Evolutionary conservation across 2,329 filamentous ascomycete species (phyloP).

Genomic region (Xylaria sp.): DNA sequence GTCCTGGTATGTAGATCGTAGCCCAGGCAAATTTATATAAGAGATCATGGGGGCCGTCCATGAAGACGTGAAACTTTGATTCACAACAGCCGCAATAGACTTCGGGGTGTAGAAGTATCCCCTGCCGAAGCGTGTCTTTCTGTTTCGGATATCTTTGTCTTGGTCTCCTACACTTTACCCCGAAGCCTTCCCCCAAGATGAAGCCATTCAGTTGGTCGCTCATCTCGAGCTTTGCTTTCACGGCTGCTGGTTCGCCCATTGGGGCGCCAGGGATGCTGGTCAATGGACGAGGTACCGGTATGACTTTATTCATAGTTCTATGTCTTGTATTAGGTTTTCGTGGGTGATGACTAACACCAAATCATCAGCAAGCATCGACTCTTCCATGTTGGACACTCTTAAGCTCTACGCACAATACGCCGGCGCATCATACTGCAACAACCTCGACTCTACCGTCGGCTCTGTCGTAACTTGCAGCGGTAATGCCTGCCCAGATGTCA

Average conservation of each 20-base stretch:
- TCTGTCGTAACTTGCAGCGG: constrained; percentile 56
- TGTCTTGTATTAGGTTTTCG: not conserved
- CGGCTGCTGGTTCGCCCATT: constrained; percentile 42
- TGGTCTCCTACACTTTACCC: not conserved
- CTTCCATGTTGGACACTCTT: constrained; percentile 51
- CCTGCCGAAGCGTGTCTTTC: not conserved
- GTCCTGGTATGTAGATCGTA: constrained; percentile 4
- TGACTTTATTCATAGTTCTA: constrained; percentile 24
- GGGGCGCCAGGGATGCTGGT: constrained; percentile 40
- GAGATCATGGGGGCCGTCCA: constrained; percentile 15
- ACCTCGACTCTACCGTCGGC: constrained; percentile 51
- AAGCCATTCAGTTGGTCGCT: constrained; percentile 45
- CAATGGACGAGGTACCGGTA: constrained; percentile 50
- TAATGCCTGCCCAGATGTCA: constrained; percentile 57
- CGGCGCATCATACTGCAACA: constrained; percentile 66
- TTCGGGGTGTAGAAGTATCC: constrained; percentile 12
- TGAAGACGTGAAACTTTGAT: constrained; percentile 1
- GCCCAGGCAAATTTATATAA: constrained; percentile 17
- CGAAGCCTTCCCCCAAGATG: constrained; percentile 41
- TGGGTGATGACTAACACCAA: constrained; percentile 38
- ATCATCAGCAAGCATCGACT: constrained; percentile 43
- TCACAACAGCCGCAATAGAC: constrained; percentile 5
- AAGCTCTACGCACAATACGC: constrained; percentile 64
- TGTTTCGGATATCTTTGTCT: constrained; percentile 1
- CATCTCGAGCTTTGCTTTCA: constrained; percentile 44